Evolutionary conservation across 495 filamentous ascomycete species (phyloP).

Genomic region (Saxophila tyrrhenica): DNA sequence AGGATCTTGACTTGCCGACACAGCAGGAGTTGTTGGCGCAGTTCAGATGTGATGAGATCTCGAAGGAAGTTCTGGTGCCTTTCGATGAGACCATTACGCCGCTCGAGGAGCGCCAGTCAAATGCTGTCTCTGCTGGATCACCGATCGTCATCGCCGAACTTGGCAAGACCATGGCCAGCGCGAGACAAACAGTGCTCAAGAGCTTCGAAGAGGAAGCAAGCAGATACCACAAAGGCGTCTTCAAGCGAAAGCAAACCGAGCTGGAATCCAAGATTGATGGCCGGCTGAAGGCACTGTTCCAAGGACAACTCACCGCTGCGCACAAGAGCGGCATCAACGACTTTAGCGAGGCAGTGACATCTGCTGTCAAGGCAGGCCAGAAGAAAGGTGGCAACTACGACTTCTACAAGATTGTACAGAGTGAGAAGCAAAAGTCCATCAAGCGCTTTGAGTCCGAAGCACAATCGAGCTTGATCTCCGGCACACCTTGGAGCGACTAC

Average conservation of each 20-base stretch:
- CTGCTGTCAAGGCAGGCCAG: slow-evolving; percentile 76
- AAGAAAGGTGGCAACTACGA: slow-evolving; percentile 83
- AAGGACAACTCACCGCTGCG: slow-evolving; percentile 70
- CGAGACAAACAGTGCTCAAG: slow-evolving; percentile 63
- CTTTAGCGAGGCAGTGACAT: slow-evolving; percentile 77
- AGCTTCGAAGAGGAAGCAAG: slow-evolving; percentile 82
- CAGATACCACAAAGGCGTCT: slow-evolving; percentile 92
- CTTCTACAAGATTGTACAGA: slow-evolving; percentile 84
- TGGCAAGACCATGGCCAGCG: slow-evolving; percentile 59
- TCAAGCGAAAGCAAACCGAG: slow-evolving; percentile 69
- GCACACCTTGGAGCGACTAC: slow-evolving; percentile 71
- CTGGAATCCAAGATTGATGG: slow-evolving; percentile 76
- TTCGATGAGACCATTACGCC: slow-evolving; percentile 77
- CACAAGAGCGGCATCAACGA: slow-evolving; percentile 80
- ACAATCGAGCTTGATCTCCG: slow-evolving; percentile 57
- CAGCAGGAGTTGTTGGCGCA: slow-evolving; percentile 95
- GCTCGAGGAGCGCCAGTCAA: slow-evolving; percentile 74
- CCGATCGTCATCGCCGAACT: slow-evolving; percentile 62
- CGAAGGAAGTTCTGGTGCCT: slow-evolving; percentile 66
- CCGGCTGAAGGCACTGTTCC: slow-evolving; percentile 76
- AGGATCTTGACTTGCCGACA: slow-evolving; percentile 90
- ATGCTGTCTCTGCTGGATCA: slow-evolving; percentile 57
- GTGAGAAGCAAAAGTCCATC: slow-evolving; percentile 64
- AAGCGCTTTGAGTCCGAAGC: slow-evolving; percentile 69
- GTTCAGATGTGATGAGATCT: slow-evolving; percentile 94